Percentiles rank a stretch among this genome's conserved stretches.
These are phyloP conservation scores for Knoxia roxburghii DNA, from an alignment of 257 asterid species.

Conservation along the genomic window DNA sequence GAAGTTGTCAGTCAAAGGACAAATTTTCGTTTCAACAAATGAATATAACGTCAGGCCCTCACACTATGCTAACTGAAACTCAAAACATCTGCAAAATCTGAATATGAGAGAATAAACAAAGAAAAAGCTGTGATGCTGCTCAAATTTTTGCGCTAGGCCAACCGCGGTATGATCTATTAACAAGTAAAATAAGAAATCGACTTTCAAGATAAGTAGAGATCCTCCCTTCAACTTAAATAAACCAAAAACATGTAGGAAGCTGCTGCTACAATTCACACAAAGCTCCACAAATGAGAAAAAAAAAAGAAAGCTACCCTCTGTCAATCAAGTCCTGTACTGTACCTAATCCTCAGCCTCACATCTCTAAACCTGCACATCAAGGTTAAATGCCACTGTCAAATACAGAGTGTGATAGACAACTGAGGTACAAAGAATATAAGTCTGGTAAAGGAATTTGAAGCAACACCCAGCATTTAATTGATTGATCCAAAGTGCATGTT, in stretches of 20 bases:
- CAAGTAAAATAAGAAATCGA: background rate
- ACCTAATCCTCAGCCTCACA: constrained; percentile 24
- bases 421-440: background rate
- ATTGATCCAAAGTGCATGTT: background rate
- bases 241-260: constrained; percentile 15
- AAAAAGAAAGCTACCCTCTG: constrained; percentile 17
- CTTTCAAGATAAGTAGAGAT: background rate
- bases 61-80: background rate
- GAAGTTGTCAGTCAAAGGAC: background rate
- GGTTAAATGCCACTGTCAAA: background rate
- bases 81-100: constrained; percentile 2
- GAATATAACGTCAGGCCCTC: no score
- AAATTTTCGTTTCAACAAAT: background rate
- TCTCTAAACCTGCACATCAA: constrained; percentile 38
- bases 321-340: constrained; percentile 17
- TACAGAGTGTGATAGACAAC: background rate
- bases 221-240: constrained; percentile 12
- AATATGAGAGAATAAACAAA: background rate
- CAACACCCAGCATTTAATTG: background rate
- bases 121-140: background rate
- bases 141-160: background rate
- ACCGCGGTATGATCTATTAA: constrained; percentile 4
- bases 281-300: constrained; percentile 24
- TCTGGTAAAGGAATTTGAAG: background rate
- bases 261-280: constrained; percentile 22